Evolutionary conservation across 345 rosid species (phyloP).

Genomic region (Hibiscus syriacus): DNA sequence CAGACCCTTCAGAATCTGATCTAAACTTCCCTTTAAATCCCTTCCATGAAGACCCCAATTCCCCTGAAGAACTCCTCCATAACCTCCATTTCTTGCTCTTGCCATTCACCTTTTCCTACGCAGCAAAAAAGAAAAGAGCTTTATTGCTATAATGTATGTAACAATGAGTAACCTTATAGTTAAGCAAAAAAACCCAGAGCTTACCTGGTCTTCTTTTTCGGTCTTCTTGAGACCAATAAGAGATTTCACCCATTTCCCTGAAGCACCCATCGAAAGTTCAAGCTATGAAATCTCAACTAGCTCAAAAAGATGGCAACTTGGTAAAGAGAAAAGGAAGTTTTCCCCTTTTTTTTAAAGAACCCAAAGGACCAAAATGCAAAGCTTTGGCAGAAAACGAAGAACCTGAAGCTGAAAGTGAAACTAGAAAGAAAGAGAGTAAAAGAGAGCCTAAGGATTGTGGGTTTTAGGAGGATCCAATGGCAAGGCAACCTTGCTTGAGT

Average conservation of each 20-base stretch:
- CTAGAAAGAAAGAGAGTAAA: too few relatives aligned
- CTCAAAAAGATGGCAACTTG: not conserved
- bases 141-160: not conserved
- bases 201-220: slow-evolving; percentile 56
- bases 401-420: too few relatives aligned
- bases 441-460: slow-evolving; percentile 9
- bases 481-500: too few relatives aligned
- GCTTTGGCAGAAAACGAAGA: not conserved
- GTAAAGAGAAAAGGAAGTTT: not conserved
- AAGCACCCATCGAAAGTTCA: slow-evolving; percentile 59
- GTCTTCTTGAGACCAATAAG: slow-evolving; percentile 62
- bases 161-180: not conserved
- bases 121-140: not conserved
- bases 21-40: slow-evolving; percentile 39
- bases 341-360: not conserved
- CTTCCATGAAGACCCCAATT: slow-evolving; percentile 46
- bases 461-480: slow-evolving; percentile 10
- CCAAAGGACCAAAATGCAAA: not conserved
- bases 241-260: slow-evolving; percentile 89
- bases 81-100: slow-evolving; percentile 82
- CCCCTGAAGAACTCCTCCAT: too few relatives aligned
- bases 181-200: slow-evolving; percentile 3
- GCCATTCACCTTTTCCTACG: slow-evolving; percentile 34
- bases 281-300: not conserved
- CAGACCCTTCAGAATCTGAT: slow-evolving; percentile 47